Base-by-base conservation (phyloP, 768 basidiomycete genomes). In the Boletus pseudo-olivaceus region DNA sequence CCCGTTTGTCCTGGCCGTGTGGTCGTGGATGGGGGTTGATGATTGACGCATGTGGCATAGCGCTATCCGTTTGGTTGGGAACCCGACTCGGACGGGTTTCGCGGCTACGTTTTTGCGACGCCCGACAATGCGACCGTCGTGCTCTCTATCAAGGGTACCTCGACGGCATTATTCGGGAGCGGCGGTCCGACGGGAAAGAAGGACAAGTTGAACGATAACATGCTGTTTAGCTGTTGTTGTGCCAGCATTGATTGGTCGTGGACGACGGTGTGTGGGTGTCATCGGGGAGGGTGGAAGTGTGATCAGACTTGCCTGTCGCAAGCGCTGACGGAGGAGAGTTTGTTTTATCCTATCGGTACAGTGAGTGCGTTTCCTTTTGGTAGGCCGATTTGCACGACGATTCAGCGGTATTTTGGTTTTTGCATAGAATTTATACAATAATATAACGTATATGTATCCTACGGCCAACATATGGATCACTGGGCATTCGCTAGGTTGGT, bases 161-260 rank as follows among this genome's bases (percentile, higher is more conserved):
- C 90, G n/a, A 83, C 90, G 0, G 82, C 81, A 3, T 47, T 84
- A 10, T 80, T 92, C 48, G 82, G 90, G 1, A 81, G 86, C 19
- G 85, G 84, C 1, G 92, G 93, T 0, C 85, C 87, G 14, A 98
- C 96, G n/a, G 78, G 78, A 3, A 85, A 83, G 75, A 96, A 93
- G 65, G 96, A 98, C 76, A 95, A 89, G 72, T 67, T 90, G 50
- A 98, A 98, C 74, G 94, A 98, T 68, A 98, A 95, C 61, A 69
- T 97, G 7, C 72, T 98, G 54, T 96, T 96, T 70, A 88, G 86
- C 57, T 98, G 96, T 67, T 98, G 96, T 71, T 98, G 96, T 69
- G 96, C 96, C 0, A 75, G 83, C 17, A 81, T 97, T 29, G 92
- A 91, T 64, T 96, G 91, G 85, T 83, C 90, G 17, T 98, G 96